Evolutionary conservation across 495 filamentous ascomycete genomes (phyloP).

Genomic region (Daldinia decipiens): DNA sequence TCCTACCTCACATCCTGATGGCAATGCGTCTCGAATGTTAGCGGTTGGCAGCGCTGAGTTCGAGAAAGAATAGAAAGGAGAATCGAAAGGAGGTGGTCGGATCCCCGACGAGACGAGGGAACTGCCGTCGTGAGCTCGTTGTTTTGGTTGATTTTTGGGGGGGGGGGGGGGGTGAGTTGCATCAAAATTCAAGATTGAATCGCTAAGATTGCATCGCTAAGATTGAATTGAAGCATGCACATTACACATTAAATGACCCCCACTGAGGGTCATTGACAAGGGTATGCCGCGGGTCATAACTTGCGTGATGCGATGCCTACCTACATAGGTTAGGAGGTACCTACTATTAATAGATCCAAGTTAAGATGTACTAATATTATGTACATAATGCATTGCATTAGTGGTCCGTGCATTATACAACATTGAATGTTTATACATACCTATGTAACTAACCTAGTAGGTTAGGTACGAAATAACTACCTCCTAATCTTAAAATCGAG

Average conservation of each 20-base stretch:
- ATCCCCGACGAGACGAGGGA: slow-evolving; percentile 30
- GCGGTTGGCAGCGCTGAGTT: background rate
- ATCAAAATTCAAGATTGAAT: slow-evolving; percentile 40
- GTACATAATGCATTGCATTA: background rate
- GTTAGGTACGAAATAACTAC: too few species aligned
- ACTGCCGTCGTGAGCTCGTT: slow-evolving; percentile 14
- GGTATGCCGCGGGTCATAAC: slow-evolving; percentile 25
- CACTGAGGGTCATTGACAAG: background rate
- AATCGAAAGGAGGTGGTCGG: slow-evolving; percentile 26
- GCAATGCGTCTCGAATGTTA: slow-evolving; percentile 4
- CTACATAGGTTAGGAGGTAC: too few species aligned
- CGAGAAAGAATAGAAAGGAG: slow-evolving; percentile 13
- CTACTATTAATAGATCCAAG: slow-evolving; percentile 36
- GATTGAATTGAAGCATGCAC: slow-evolving; percentile 5
- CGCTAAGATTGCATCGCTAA: slow-evolving; percentile 21
- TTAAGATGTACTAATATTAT: slow-evolving; percentile 3
- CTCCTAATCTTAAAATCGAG: too few species aligned
- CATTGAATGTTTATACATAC: too few species aligned
- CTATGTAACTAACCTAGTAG: too few species aligned
- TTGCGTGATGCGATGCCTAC: slow-evolving; percentile 41
- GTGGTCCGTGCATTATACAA: background rate
- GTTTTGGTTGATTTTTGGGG: too few species aligned
- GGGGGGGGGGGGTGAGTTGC: slow-evolving; percentile 16
- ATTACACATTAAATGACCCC: background rate
- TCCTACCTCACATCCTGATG: slow-evolving; percentile 43